Percentiles rank a stretch among this genome's conserved stretches.
Evolutionary conservation across 345 rosid genomes (phyloP).

Genomic region (Psidium friedrichsthalianum): DNA sequence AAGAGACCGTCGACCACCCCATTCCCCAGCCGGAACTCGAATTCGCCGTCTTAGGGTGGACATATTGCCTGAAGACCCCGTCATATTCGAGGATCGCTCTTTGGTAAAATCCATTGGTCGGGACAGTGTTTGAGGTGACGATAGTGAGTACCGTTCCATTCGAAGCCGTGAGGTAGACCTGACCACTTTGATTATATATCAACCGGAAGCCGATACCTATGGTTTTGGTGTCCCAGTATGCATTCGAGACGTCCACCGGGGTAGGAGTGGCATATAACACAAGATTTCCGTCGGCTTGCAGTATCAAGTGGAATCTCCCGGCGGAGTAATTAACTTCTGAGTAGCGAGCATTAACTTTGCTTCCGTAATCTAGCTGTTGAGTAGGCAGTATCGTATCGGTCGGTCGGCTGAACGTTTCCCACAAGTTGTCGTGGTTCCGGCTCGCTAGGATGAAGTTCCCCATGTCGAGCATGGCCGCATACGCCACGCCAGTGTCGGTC

Average conservation of each 20-base stretch:
- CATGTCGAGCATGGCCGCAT: not conserved
- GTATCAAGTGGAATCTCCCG: not conserved
- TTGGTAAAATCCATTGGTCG: constrained; percentile 11
- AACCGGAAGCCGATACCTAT: constrained; percentile 3
- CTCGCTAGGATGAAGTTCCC: not conserved
- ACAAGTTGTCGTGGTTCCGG: not conserved
- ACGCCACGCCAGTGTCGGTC: not conserved
- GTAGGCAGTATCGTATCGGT: not conserved
- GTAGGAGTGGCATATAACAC: not conserved
- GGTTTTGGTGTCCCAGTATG: not conserved
- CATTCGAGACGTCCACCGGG: accelerated
- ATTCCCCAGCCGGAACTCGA: constrained; percentile 2
- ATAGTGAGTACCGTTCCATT: constrained; percentile 1
- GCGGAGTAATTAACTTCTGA: not conserved
- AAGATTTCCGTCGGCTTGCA: not conserved
- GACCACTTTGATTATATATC: constrained; percentile 37
- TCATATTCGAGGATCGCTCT: constrained; percentile 37
- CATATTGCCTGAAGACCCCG: constrained; percentile 43
- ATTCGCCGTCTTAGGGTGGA: constrained; percentile 23
- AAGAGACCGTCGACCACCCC: constrained; percentile 8
- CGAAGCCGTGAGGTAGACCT: constrained; percentile 10
- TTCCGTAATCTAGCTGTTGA: not conserved
- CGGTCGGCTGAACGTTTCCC: not conserved
- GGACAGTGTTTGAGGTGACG: not conserved
- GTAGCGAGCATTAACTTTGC: not conserved